A percentile compares a stretch with the other conserved stretches of the same genome.
These are phyloP conservation scores for Xenosphaeropsis pyriputrescens DNA, from an alignment of 2,329 filamentous ascomycete species.

Conservation along the genomic window DNA sequence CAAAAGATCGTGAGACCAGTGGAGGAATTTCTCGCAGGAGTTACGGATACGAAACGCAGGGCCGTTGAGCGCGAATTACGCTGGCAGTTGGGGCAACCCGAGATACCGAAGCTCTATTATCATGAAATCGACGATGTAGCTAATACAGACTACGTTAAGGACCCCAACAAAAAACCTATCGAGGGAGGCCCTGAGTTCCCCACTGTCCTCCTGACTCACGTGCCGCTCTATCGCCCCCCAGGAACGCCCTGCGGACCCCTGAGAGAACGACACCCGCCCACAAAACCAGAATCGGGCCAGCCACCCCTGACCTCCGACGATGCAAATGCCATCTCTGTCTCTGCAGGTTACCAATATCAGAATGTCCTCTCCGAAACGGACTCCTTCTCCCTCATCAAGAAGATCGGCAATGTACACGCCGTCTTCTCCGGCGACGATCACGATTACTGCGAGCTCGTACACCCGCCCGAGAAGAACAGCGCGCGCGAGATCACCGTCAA, in stretches of 20 bases:
- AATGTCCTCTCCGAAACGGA: slow-evolving; percentile 74
- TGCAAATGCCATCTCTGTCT: slow-evolving; percentile 64
- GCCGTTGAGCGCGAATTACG: slow-evolving; percentile 56
- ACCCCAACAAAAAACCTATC: slow-evolving; percentile 25
- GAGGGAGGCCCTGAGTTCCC: slow-evolving; percentile 52
- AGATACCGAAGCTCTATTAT: slow-evolving; percentile 24
- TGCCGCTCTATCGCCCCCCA: slow-evolving; percentile 70
- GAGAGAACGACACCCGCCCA: slow-evolving; percentile 71
- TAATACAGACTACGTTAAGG: slow-evolving; percentile 22
- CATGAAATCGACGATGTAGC: slow-evolving; percentile 41
- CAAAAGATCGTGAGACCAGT: slow-evolving; percentile 62
- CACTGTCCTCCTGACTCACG: slow-evolving; percentile 79
- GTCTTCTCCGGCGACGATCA: slow-evolving; percentile 96
- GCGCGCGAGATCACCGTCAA: slow-evolving; percentile 83
- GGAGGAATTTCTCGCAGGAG: slow-evolving; percentile 57
- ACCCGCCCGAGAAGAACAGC: slow-evolving; percentile 45
- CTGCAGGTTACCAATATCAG: slow-evolving; percentile 85
- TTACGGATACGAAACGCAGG: slow-evolving; percentile 49
- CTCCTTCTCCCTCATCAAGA: slow-evolving; percentile 60
- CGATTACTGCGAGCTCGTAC: slow-evolving; percentile 87
- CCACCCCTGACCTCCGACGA: slow-evolving; percentile 43
- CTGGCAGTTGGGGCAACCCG: slow-evolving; percentile 40
- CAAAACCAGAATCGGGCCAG: slow-evolving; percentile 44
- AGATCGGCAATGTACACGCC: slow-evolving; percentile 67
- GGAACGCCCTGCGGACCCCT: slow-evolving; percentile 79